phyloP scores from a whole-genome alignment of 2,329 filamentous ascomycete species.

The Cadophora sp. region DNA sequence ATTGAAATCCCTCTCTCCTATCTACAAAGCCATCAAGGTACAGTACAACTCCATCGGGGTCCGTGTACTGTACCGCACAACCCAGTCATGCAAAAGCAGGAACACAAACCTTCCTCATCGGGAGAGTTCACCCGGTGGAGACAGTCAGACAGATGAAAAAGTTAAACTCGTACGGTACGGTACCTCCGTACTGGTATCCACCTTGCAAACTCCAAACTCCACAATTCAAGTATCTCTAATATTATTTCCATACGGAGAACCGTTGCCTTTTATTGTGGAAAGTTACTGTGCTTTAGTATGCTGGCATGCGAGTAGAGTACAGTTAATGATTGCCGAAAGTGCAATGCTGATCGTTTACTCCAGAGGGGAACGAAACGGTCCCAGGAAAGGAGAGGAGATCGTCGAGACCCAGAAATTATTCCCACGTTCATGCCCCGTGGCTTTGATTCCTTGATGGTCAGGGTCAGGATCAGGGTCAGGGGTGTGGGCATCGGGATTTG shows the following conservation, averaged over 20 bases:
- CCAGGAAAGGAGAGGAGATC: not conserved
- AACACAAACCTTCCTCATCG: not conserved
- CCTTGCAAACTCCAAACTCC: no score
- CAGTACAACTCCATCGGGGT: not conserved
- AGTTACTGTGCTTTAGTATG: no score
- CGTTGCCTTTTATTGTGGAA: no score
- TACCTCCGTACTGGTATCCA: no score
- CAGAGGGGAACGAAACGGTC: not conserved
- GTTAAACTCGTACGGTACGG: not conserved
- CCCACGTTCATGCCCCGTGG: slow-evolving; percentile 6
- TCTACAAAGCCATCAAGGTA: not conserved
- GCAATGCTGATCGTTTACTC: no score
- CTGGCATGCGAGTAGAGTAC: no score
- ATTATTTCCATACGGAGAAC: no score
- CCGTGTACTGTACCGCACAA: not conserved
- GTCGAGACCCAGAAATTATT: not conserved
- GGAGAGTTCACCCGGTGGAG: not conserved
- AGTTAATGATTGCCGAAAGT: no score
- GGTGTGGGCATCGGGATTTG: no score
- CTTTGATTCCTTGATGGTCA: not conserved
- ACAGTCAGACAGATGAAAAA: not conserved
- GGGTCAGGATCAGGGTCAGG: not conserved
- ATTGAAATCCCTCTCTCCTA: not conserved
- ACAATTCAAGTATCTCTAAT: no score
- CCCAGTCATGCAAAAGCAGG: not conserved